Conservation (phyloP, 1,284 basidiomycete species). For the Amylostereum areolatum region DNA sequence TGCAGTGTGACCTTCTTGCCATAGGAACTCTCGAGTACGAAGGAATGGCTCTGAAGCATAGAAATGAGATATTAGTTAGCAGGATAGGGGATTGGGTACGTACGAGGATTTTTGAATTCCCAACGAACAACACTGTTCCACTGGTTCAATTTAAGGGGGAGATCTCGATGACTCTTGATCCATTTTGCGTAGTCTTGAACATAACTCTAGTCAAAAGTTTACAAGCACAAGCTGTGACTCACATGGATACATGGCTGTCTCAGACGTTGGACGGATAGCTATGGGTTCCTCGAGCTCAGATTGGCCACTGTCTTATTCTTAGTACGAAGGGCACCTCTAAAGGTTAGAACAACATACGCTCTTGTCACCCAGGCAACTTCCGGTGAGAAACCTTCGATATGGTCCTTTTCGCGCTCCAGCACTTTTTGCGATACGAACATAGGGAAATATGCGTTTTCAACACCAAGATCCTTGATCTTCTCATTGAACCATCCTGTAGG, state of each 20-base stretch:
- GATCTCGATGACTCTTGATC: constrained; percentile 97
- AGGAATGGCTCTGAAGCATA: constrained; percentile 82
- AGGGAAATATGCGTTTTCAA: constrained; percentile 98
- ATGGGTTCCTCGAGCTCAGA: constrained; percentile 97
- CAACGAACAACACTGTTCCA: constrained; percentile 99
- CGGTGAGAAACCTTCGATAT: constrained; percentile 99
- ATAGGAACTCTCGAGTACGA: constrained; percentile 97
- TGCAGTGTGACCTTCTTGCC: constrained; percentile 99
- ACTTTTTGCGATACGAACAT: constrained; percentile 97
- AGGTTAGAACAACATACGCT: constrained; percentile 58
- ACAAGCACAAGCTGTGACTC: constrained; percentile 21
- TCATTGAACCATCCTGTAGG: constrained; percentile 81
- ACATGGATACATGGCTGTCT: constrained; percentile 98
- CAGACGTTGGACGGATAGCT: constrained; percentile 96
- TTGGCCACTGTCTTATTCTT: constrained; percentile 53
- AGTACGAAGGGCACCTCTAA: neutral
- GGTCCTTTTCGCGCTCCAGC: constrained; percentile 95
- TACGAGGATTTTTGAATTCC: constrained; percentile 99
- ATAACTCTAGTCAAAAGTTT: neutral
- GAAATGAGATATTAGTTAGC: neutral
- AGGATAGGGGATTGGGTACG: constrained; percentile 12
- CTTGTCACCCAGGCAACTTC: constrained; percentile 99
- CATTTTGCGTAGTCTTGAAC: constrained; percentile 85
- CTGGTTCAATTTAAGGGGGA: constrained; percentile 96
- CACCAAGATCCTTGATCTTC: constrained; percentile 90